Evolutionary conservation across 2,329 filamentous ascomycete species (phyloP).

Genomic region (Penicillium oxalicum): DNA sequence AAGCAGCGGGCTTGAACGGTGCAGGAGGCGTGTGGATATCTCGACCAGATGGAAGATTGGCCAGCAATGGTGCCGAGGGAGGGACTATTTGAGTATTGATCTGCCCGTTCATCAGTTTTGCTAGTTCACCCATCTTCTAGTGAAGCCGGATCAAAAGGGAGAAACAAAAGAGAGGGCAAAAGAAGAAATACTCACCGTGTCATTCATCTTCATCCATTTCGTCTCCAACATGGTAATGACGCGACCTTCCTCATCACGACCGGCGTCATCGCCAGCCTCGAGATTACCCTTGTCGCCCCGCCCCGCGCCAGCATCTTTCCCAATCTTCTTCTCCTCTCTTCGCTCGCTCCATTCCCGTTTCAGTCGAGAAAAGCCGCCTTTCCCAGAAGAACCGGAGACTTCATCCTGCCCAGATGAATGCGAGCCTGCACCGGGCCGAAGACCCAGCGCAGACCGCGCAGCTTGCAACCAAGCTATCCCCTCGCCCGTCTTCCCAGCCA

Average conservation of each 20-base stretch:
- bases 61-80: conserved; percentile 62
- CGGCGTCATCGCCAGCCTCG: conserved; percentile 65
- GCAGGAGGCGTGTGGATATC: conserved; percentile 69
- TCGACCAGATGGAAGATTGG: conserved; percentile 78
- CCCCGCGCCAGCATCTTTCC: conserved; percentile 51
- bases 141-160: no score
- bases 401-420: conserved; percentile 5
- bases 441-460: conserved; percentile 67
- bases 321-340: conserved; percentile 71
- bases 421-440: conserved; percentile 41
- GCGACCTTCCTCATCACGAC: conserved; percentile 73
- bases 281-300: conserved; percentile 28
- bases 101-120: conserved; percentile 38
- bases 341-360: conserved; percentile 71
- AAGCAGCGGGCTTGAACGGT: conserved; percentile 57
- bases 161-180: no score
- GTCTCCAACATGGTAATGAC: conserved; percentile 79
- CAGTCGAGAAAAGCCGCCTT: conserved; percentile 46
- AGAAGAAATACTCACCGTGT: conserved; percentile 58
- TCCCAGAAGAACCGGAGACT: conserved; percentile 1
- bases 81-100: conserved; percentile 77
- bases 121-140: not conserved
- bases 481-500: conserved; percentile 72
- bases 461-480: conserved; percentile 82
- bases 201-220: conserved; percentile 91